Evolutionary conservation across 352 stramenopile species (phyloP).

Genomic region (Aphanomyces euteiches): DNA sequence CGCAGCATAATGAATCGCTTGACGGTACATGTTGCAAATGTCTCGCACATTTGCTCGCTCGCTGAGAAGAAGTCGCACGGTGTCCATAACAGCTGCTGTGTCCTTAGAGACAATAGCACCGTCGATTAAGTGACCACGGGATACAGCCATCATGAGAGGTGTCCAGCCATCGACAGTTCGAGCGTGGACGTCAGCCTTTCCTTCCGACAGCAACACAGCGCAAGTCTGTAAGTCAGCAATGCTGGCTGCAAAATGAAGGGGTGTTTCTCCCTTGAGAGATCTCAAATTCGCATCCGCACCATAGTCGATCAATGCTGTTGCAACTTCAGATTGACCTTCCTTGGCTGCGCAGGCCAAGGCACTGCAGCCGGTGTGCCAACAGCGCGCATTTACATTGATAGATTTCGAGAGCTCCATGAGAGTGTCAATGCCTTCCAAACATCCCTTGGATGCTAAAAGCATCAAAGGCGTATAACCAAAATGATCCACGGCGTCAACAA

Average conservation of each 20-base stretch:
- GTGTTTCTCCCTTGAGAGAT: slow-evolving; percentile 64
- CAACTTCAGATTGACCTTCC: slow-evolving; percentile 56
- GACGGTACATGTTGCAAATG: slow-evolving; percentile 65
- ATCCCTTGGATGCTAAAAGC: slow-evolving; percentile 68
- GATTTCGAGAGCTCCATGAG: slow-evolving; percentile 65
- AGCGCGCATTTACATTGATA: slow-evolving; percentile 68
- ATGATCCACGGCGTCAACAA: slow-evolving; percentile 64
- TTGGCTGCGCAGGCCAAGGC: slow-evolving; percentile 68
- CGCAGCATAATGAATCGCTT: slow-evolving; percentile 71
- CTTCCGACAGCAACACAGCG: slow-evolving; percentile 57
- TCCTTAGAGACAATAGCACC: slow-evolving; percentile 32
- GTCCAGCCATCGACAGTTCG: slow-evolving; percentile 66
- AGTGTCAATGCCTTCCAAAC: slow-evolving; percentile 63
- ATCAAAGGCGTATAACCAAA: slow-evolving; percentile 82
- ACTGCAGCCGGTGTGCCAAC: slow-evolving; percentile 78
- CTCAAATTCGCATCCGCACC: slow-evolving; percentile 59
- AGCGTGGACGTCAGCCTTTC: slow-evolving; percentile 61
- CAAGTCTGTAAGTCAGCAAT: slow-evolving; percentile 43
- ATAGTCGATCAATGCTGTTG: slow-evolving; percentile 83
- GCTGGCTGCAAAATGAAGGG: slow-evolving; percentile 74
- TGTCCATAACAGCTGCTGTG: slow-evolving; percentile 44
- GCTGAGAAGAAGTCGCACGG: slow-evolving; percentile 70
- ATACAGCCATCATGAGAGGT: slow-evolving; percentile 71
- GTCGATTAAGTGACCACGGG: slow-evolving; percentile 43
- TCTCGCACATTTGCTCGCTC: slow-evolving; percentile 52